Evolutionary conservation across 345 rosid species (phyloP).

Genomic region (Citropsis articulata): DNA sequence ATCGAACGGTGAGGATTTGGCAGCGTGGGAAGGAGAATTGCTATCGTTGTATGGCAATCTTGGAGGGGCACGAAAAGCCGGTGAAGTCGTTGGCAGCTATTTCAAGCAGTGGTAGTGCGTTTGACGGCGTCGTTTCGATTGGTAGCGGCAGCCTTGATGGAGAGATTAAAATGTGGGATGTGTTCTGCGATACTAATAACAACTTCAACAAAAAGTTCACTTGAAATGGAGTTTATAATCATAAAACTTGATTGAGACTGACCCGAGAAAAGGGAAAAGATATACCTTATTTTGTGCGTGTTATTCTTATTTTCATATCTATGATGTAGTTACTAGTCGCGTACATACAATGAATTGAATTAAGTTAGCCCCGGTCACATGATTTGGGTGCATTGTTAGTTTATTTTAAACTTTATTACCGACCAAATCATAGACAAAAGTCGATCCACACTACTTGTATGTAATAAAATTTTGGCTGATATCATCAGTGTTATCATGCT

Average conservation of each 20-base stretch:
- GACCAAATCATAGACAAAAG: background rate
- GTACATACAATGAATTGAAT: slow-evolving; percentile 10
- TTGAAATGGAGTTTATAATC: background rate
- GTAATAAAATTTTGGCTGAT: background rate
- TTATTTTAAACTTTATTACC: background rate
- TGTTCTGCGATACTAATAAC: background rate
- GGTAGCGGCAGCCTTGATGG: slow-evolving; percentile 52
- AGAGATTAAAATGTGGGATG: slow-evolving; percentile 47
- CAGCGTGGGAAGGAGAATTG: slow-evolving; percentile 20
- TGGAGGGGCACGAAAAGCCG: slow-evolving; percentile 47
- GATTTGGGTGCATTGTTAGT: background rate
- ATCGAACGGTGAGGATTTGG: slow-evolving; percentile 52
- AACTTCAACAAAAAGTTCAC: background rate
- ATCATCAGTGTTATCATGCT: background rate
- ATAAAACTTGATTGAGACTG: background rate
- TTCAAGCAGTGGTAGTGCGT: slow-evolving; percentile 4
- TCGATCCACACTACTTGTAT: background rate
- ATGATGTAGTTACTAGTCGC: background rate
- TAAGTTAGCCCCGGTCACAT: background rate
- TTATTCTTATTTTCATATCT: background rate
- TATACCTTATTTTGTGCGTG: background rate
- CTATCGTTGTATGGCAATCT: slow-evolving; percentile 29
- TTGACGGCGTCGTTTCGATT: slow-evolving; percentile 17
- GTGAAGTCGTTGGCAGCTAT: slow-evolving; percentile 42
- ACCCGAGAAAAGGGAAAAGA: background rate